Base-by-base conservation (phyloP, 345 rosid genomes). In the Jatropha curcas region DNA sequence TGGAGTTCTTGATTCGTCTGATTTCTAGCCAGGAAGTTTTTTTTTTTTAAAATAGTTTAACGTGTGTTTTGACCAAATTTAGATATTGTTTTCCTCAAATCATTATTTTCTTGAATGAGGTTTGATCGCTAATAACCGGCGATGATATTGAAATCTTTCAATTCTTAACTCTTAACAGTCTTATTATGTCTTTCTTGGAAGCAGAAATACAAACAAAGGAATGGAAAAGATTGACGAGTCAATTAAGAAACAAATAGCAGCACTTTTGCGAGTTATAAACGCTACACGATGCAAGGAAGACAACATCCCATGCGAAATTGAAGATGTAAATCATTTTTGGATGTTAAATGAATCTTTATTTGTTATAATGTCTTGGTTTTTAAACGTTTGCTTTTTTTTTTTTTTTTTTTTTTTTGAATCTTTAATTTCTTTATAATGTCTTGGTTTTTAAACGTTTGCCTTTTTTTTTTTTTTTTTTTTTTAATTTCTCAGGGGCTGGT, bases 201-300 rank as follows among this genome's bases (percentile, higher is more conserved):
- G 51, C n/a, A 9, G 11, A 35, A 60, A 48, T 35, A 20, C 34
- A 17, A 60, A 55, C 27, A 48, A 11, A 10, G 14, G 12, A 39
- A 82, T 87, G 82, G 82, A 79, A 68, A 72, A 80, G 73, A 46
- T 75, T 65, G 85, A 81, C 39, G 81, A 82, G 67, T 72, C 81
- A 31, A 72, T 82, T 53, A 76, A 64, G 76, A 83, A 75, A 46
- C 82, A 86, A 77, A 79, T 82, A 12, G 74, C 84, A 52, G 88
- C 86, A 7, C 83, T 89, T 70, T 71, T 68, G 80, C 84, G 87
- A 33, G 86, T 76, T 74, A 65, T 83, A 7, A 82, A 70, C 64
- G 74, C 80, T 4, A 71, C 85, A 19, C 69, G 82, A 64, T 57
- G 82, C 69, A 80, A 82, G 78, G 70, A 63, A 27, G 81, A 78